Conservation (phyloP, 768 basidiomycete genomes). For the Amanita pallidorosea region DNA sequence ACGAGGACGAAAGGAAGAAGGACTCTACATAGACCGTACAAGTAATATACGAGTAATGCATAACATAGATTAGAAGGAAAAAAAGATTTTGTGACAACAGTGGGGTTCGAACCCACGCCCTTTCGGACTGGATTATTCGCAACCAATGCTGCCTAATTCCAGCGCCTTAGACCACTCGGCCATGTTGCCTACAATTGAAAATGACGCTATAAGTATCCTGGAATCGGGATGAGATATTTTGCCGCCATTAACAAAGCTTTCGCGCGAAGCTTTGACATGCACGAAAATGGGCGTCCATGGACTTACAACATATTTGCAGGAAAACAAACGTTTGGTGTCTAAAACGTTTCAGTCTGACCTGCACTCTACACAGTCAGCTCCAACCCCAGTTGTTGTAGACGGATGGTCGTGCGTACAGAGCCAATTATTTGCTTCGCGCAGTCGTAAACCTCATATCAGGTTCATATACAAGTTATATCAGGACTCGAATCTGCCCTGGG, state of each 20-base stretch:
- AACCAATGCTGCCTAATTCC: conserved; percentile 30
- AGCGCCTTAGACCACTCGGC: conserved; percentile 55
- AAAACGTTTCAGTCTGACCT: conserved; percentile 16
- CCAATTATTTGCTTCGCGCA: conserved; percentile 6
- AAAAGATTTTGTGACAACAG: conserved; percentile 23
- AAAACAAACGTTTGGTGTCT: conserved; percentile 33
- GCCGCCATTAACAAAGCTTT: no score
- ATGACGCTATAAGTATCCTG: no score
- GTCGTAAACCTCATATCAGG: conserved; percentile 24
- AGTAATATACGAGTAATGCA: neutral
- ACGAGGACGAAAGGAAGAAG: conserved; percentile 30
- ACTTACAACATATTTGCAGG: conserved; percentile 40
- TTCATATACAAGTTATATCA: conserved; percentile 66
- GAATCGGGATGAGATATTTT: neutral
- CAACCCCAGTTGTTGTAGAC: conserved; percentile 59
- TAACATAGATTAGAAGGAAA: no score
- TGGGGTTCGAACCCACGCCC: conserved; percentile 36
- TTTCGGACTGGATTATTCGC: conserved; percentile 26
- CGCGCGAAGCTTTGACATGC: no score
- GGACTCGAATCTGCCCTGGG: conserved; percentile 62
- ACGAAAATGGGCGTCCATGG: conserved; percentile 42
- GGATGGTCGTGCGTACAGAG: conserved; percentile 71
- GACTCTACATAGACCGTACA: conserved; percentile 16
- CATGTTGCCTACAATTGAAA: conserved; percentile 27
- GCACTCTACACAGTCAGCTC: conserved; percentile 7